Base-by-base conservation (phyloP, 225 moss, liverwort and hornwort genomes). In the Pseudoscleropodium purum region DNA sequence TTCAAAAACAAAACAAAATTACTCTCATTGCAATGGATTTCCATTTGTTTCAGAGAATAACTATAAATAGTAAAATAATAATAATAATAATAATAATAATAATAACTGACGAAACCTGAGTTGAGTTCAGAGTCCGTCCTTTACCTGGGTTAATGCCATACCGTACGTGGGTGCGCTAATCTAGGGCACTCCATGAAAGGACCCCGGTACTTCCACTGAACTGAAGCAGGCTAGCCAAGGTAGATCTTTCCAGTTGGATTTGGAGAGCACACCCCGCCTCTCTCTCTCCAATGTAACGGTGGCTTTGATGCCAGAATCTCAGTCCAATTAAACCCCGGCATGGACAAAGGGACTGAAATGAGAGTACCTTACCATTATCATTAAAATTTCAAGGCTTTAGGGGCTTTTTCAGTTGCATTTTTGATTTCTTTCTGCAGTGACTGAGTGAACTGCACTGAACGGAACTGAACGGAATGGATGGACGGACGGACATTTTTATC, bases 231-330 rank as follows among this genome's bases (percentile, higher is more conserved):
- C 56, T 56, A 56, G 18, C 66, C 8, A 59, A 59, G 25, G 25
- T 86, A 82, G 89, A 91, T 89, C 88, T 91, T 7, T 6, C 15
- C 68, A 67, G 41, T 17, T 86, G 86, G 91, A 91, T 91, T 86
- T 36, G 47, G 76, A 77, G 68, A 59, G 65, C 85, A 30, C 79
- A 7, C 69, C 7, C 66, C 1, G 10, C 68, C 57, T 49, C 86
- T 56, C 82, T 61, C 57, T 49, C 86, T 56, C 82, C 5, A 41
- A 36, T 51, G 86, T 89, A 89, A 91, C 89, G 86, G 77, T 37
- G 20, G 81, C 86, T 43, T 89, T 24, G 85, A 89, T 89, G 88
- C 89, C 77, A 89, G 37, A 86, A 89, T 89, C 91, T 86, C 41
- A 85, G 83, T 83, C 37, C 7, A 54, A 63, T 73, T 81, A 65